Evolutionary conservation across 257 asterid species (phyloP), one percentile per base, ranked within the genome.

Genomic region (Solanum verrucosum): DNA sequence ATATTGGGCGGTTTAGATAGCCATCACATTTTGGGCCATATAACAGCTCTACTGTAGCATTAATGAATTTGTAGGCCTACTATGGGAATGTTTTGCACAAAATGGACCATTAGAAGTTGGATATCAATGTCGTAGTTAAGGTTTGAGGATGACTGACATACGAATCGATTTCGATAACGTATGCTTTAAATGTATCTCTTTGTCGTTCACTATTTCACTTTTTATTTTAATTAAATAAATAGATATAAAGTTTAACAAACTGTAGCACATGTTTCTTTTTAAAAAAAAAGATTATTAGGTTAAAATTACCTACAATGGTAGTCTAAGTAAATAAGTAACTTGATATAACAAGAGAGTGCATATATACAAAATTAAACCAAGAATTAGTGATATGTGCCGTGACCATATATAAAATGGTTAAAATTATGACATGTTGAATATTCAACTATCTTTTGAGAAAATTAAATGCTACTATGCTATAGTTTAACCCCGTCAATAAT

Each of bases 91-190:
- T 86, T 78, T 86, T 81, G 68, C 35, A 29, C 38, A 14, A 46
- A 11, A 68, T n/a, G 88, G 88, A 86, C 84, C 88, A 86, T n/a
- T 44, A 49, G 84, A 49, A 23, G 84, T 86, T 86, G 88, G 84
- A 86, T 72, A 23, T 86, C 88, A 72, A 33, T 60, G 33, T 86
- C 84, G 25, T 46, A 73, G 44, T 86, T 27, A 86, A 49, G 88
- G n/a, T 70, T 86, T 74, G 70, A 86, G 34, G 73, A 20, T 56
- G 84, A 81, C 11, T 81, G 42, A 49, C 35, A n/a, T 81, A 49
- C 6, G 52, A 46, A 56, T 44, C 52, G 6, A 31, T 46, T 44
- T 33, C 27, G 88, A 46, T 49, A n/a, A 71, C 16, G 33, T 86
- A 12, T 81, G 65, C 40, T 44, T 44, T 79, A 44, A 79, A 44